Conservation (phyloP, 2,329 filamentous ascomycete genomes). For the Diaporthe citriasiana region DNA sequence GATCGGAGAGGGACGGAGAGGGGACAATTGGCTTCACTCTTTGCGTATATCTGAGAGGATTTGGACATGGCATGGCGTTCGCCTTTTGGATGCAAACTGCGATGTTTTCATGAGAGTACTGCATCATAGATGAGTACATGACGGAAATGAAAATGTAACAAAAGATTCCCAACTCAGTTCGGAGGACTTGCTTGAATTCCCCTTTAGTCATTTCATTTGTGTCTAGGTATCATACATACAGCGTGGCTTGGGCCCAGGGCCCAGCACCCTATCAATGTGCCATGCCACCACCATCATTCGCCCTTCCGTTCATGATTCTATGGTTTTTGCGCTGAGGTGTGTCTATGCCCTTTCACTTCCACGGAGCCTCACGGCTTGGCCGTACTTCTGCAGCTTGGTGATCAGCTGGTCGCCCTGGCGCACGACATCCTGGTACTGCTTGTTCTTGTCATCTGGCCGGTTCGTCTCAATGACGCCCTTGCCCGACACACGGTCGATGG, state of each 20-base stretch:
- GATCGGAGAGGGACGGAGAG: slow-evolving; percentile 1
- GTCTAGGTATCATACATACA: slow-evolving; percentile 43
- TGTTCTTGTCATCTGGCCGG: slow-evolving; percentile 98
- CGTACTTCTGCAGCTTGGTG: slow-evolving; percentile 99
- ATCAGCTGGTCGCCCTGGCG: slow-evolving; percentile 98
- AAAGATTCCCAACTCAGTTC: slow-evolving; percentile 9
- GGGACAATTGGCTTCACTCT: background rate
- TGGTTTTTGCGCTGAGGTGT: background rate
- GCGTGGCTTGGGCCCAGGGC: slow-evolving; percentile 16
- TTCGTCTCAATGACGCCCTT: slow-evolving; percentile 99
- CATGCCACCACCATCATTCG: background rate
- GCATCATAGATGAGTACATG: slow-evolving; percentile 26
- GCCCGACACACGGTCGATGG: slow-evolving; percentile 95
- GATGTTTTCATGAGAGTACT: slow-evolving; percentile 6
- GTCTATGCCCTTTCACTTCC: slow-evolving; percentile 90
- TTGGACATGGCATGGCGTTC: slow-evolving; percentile 35
- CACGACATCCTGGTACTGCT: slow-evolving; percentile 98
- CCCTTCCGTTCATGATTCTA: background rate
- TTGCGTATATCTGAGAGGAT: slow-evolving; percentile 9
- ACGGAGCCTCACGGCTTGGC: slow-evolving; percentile 92
- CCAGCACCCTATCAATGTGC: slow-evolving; percentile 6
- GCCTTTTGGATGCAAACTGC: slow-evolving; percentile 5
- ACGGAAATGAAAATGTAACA: slow-evolving; percentile 13
- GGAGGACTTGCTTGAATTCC: slow-evolving; percentile 8
- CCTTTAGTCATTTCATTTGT: slow-evolving; percentile 35